Evolutionary conservation across 2,329 filamentous ascomycete species (phyloP), one percentile per base, ranked within the genome.

Genomic region (Colletotrichum viniferum): DNA sequence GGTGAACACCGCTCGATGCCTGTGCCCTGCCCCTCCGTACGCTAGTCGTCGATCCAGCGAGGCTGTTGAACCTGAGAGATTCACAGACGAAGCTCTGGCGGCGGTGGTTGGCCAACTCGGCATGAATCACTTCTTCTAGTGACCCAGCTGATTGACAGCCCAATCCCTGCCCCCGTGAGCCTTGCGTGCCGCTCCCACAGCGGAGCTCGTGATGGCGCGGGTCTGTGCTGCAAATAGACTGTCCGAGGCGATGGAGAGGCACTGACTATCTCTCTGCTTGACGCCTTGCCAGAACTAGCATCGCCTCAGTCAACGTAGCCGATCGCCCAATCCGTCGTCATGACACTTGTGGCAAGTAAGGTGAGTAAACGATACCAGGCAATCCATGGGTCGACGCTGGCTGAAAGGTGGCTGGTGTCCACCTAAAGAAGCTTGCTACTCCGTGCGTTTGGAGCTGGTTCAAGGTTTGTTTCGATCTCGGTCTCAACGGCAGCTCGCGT

Each of bases 381-480:
- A 64, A 60, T 32, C 14, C n/a, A 61, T 65, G 36, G 48, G 21
- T 26, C 61, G 24, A 52, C 28, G 36, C 24, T 30, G 36, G 61
- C 32, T 52, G 67, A 48, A 24, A 71, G 21, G 21, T 61, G 61
- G 61, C 61, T 69, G 58, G 63, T 64, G 63, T 38, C 63, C 56
- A 68, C 69, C 34, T 18, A 63, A 52, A 58, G 30, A 58, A 63
- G 30, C 30, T 72, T 75, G 73, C 64, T 69, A 75, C 73, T 63
- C 56, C 8, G 61, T 67, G 73, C 43, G 73, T 73, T 69, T 72
- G 55, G 58, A 52, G 48, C 64, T 73, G 69, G 63, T 73, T 68
- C 69, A 63, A 76, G 60, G 63, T 69, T 69, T 43, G 73, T 73
- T 76, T 73, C 69, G 65, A 76, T 73, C 69, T 76, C 58, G 63